Evolutionary conservation across 768 basidiomycete species (phyloP).

Genomic region (Serendipita sp.): DNA sequence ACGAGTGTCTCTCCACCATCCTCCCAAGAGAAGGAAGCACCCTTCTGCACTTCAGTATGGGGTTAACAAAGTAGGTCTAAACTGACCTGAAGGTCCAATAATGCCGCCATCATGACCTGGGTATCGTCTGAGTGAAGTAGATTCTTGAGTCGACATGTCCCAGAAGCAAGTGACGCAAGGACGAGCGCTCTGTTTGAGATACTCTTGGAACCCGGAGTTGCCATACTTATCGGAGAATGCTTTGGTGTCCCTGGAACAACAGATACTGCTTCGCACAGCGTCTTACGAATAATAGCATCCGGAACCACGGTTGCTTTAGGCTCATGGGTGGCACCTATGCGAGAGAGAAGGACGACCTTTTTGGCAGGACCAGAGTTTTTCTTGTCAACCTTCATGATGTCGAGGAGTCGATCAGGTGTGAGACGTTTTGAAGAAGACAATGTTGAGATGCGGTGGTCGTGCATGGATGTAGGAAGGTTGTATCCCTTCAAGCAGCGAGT

Average conservation of each 20-base stretch:
- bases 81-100: conserved; percentile 68
- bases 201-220: conserved; percentile 92
- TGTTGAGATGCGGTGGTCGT: conserved; percentile 60
- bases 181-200: conserved; percentile 91
- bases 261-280: conserved; percentile 62
- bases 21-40: conserved; percentile 87
- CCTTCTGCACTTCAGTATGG: conserved; percentile 28
- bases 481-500: conserved; percentile 78
- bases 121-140: conserved; percentile 95
- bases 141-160: conserved; percentile 78
- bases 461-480: conserved; percentile 70
- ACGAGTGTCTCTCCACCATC: conserved; percentile 92
- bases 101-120: conserved; percentile 95
- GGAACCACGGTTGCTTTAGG: conserved; percentile 73
- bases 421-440: conserved; percentile 57
- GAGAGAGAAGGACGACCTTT: conserved; percentile 82
- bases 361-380: conserved; percentile 89
- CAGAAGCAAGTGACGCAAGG: conserved; percentile 78
- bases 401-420: conserved; percentile 65
- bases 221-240: conserved; percentile 48
- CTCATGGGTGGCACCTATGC: conserved; percentile 86
- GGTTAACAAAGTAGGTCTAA: conserved; percentile 1
- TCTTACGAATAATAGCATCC: conserved; percentile 69
- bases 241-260: conserved; percentile 55
- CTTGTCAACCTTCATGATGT: conserved; percentile 95